Base-by-base conservation (phyloP, 2,329 filamentous ascomycete genomes). In the Bisporella sp. region DNA sequence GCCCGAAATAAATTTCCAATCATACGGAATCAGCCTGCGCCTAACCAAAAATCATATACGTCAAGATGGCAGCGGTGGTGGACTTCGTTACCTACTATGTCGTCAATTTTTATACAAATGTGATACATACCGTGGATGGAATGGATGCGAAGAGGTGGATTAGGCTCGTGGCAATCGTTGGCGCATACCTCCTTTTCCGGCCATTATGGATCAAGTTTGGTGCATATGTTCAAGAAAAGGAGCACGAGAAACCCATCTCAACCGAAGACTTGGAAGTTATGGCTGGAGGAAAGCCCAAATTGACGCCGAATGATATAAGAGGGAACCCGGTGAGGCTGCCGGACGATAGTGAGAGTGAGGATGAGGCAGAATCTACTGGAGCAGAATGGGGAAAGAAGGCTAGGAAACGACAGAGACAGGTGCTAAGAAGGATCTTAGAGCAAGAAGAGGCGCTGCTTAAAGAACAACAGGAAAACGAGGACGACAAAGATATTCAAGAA, bases 401-500 rank as follows among this genome's bases (percentile, higher is more conserved):
- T 7, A 73, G 84, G 57, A 77, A 80, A 66, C 77, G 85, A 59
- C 84, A 89, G 71, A 77, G 84, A 62, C 76, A 78, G 57, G 75
- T 85, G 66, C 71, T 87, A 54, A 82, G 81, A 73, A 77, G 81
- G 62, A 64, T 85, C 61, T 67, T 87, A 54, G 81, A 82, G 60
- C 77, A 74, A 45, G 74, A 81, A 57, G 84, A 87, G 69, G 51
- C 60, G 58, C 57, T 60, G 55, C 73, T 79, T 69, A 67, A 69
- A 61, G 68, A 79, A 59, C 71, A 76, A 57, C 75, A 80, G 60
- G 81, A 84, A 59, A 79, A 84, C 52, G 76, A 87, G 57, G 81
- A 85, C 53, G 84, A 89, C 66, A 85, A 86, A 69, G 85, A 90
- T 65, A 85, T 91, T 59, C 78, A 82, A 64, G 83, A 90, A 68